phyloP scores from a whole-genome alignment of 176 grass and related monocot genomes.

The Sorghum bicolor region DNA sequence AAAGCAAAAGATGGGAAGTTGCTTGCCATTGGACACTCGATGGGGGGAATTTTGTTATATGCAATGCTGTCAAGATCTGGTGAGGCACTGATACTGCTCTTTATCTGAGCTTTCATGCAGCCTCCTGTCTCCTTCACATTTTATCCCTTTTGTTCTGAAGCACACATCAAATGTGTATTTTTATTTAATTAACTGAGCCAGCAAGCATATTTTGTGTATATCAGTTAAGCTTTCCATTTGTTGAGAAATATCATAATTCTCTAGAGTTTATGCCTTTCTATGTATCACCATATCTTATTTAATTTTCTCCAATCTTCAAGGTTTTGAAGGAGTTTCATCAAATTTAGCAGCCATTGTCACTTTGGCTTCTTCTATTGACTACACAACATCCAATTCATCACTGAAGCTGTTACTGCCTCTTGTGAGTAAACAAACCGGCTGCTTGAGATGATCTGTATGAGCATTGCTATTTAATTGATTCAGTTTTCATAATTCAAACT shows the following conservation, averaged over 20 bases:
- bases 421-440: constrained; percentile 39
- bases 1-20: constrained; percentile 67
- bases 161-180: background rate
- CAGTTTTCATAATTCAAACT: background rate
- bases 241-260: background rate
- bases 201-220: background rate
- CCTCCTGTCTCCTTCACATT: background rate
- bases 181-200: background rate
- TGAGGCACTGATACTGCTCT: constrained; percentile 20
- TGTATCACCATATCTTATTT: background rate
- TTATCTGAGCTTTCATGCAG: background rate
- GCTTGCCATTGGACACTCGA: constrained; percentile 83
- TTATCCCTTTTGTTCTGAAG: background rate
- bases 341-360: constrained; percentile 62
- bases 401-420: constrained; percentile 77
- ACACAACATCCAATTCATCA: constrained; percentile 77
- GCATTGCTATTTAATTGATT: background rate
- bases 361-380: constrained; percentile 83
- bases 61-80: constrained; percentile 70
- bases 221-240: background rate
- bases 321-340: constrained; percentile 43
- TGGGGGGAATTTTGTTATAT: constrained; percentile 79
- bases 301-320: constrained; percentile 26
- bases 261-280: background rate
- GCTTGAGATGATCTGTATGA: background rate